Evolutionary conservation across 495 filamentous ascomycete species (phyloP).

Genomic region (Aspergillus incahuasiensis): DNA sequence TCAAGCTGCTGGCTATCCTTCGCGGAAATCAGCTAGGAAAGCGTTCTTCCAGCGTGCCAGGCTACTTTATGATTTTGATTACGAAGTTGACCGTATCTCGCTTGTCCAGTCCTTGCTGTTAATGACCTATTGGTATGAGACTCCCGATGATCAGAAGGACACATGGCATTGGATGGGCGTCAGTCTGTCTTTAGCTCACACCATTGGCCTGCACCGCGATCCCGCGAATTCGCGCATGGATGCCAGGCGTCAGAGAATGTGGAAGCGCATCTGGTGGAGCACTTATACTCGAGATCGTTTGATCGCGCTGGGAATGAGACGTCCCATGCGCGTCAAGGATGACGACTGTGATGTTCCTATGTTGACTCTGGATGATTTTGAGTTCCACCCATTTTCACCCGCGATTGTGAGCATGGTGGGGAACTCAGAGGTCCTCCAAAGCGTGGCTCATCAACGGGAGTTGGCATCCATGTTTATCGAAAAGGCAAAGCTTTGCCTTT

Average conservation of each 20-base stretch:
- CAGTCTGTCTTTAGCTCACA: conserved; percentile 75
- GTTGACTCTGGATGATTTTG: conserved; percentile 78
- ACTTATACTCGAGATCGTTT: conserved; percentile 87
- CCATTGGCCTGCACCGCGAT: conserved; percentile 78
- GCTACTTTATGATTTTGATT: conserved; percentile 79
- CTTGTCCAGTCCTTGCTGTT: conserved; percentile 79
- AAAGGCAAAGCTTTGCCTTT: conserved; percentile 83
- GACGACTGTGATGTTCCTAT: conserved; percentile 88
- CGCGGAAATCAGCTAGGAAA: conserved; percentile 69
- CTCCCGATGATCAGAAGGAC: conserved; percentile 83
- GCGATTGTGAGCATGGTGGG: conserved; percentile 59
- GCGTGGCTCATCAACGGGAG: conserved; percentile 62
- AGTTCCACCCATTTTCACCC: conserved; percentile 60
- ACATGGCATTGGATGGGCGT: conserved; percentile 93
- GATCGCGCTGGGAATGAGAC: conserved; percentile 83
- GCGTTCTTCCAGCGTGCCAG: conserved; percentile 75
- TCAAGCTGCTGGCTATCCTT: conserved; percentile 62
- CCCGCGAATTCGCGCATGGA: conserved; percentile 72
- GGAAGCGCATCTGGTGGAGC: conserved; percentile 94
- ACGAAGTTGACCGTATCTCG: conserved; percentile 73
- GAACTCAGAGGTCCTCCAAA: conserved; percentile 61
- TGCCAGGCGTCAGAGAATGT: conserved; percentile 63
- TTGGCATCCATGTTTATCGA: conserved; percentile 84
- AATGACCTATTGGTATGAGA: conserved; percentile 91
- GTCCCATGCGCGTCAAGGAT: conserved; percentile 82